A percentile compares a stretch with the other conserved stretches of the same genome.
Evolutionary conservation across 345 rosid genomes (phyloP).

Genomic region (Syzygium aqueum): DNA sequence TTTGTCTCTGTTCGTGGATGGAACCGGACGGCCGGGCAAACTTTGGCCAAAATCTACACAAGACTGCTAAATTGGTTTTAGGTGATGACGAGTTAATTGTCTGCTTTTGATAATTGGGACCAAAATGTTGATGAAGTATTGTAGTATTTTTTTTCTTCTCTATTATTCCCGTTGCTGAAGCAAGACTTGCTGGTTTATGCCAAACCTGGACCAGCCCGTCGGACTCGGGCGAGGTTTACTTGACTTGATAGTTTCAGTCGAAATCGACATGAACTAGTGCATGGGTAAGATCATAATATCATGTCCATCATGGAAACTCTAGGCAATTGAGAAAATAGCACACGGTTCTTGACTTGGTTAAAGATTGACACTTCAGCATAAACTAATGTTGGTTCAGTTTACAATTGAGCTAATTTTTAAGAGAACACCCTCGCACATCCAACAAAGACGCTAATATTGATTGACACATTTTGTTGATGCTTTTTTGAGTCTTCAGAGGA

Average conservation of each 20-base stretch:
- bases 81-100: not conserved
- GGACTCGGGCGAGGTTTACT: not conserved
- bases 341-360: not conserved
- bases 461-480: not conserved
- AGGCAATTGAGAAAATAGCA: not conserved
- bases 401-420: not conserved
- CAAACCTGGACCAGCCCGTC: not conserved
- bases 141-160: not conserved
- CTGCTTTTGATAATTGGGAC: not conserved
- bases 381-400: not conserved
- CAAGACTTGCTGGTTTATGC: not conserved
- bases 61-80: not conserved
- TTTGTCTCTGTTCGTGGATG: not conserved
- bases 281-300: not conserved
- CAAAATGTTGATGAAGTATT: not conserved
- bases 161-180: not conserved
- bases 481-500: not conserved
- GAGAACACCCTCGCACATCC: not conserved
- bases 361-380: not conserved
- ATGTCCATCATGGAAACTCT: not conserved
- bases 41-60: not conserved
- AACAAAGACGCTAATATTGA: not conserved
- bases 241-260: not conserved
- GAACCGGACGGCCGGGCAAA: not conserved
- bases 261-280: not conserved